Evolutionary conservation across 495 filamentous ascomycete species (phyloP).

Genomic region (Cenococcum geophilum): DNA sequence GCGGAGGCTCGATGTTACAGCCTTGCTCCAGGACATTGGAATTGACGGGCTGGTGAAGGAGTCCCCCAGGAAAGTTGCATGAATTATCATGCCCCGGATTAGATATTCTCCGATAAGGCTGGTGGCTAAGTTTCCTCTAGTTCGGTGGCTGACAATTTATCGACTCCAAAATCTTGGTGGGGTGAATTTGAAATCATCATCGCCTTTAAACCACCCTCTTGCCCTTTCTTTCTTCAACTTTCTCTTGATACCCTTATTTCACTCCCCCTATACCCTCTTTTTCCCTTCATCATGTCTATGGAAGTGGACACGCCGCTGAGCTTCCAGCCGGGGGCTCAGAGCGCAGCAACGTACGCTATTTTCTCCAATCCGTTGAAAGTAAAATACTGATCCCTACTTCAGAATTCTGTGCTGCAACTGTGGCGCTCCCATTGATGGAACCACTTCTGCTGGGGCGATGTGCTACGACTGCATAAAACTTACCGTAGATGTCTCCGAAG

Average conservation of each 20-base stretch:
- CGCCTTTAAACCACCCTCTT: not conserved
- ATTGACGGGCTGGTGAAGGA: too few relatives aligned
- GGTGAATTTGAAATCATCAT: not conserved
- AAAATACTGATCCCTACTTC: slow-evolving; percentile 14
- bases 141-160: too few relatives aligned
- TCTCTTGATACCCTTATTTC: not conserved
- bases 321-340: slow-evolving; percentile 45
- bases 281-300: slow-evolving; percentile 52
- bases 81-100: too few relatives aligned
- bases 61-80: too few relatives aligned
- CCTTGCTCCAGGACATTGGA: slow-evolving; percentile 5
- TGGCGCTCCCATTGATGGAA: slow-evolving; percentile 87
- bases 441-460: slow-evolving; percentile 74
- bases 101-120: too few relatives aligned
- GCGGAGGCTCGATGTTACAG: slow-evolving; percentile 2
- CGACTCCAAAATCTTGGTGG: not conserved
- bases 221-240: not conserved
- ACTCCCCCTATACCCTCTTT: not conserved
- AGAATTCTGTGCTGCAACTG: slow-evolving; percentile 95
- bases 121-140: too few relatives aligned
- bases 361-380: slow-evolving; percentile 18
- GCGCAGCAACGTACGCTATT: slow-evolving; percentile 52
- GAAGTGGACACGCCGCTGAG: slow-evolving; percentile 60
- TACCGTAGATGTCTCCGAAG: slow-evolving; percentile 87
- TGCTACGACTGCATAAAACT: slow-evolving; percentile 92